Base-by-base conservation (phyloP, 2,329 filamentous ascomycete species). In the Cercospora beticola region DNA sequence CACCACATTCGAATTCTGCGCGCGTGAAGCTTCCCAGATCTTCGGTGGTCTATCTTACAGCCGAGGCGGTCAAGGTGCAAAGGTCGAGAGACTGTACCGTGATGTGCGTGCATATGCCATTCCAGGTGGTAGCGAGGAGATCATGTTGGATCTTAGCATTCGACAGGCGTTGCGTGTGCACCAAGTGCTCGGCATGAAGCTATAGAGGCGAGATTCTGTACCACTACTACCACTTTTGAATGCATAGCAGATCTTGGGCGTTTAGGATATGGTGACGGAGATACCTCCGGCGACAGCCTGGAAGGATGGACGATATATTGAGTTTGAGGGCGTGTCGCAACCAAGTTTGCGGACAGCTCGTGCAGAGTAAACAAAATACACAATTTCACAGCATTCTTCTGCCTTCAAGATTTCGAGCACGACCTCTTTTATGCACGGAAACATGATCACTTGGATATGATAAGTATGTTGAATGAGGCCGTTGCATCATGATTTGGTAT, bases 131-230 rank as follows among this genome's bases (percentile, higher is more conserved):
- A 93, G 89, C 73, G 94, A 99, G 71, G 95, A 99, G 86, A 99
- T 99, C 73, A 99, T 99, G 95, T 84, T 98, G 73, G 95, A 99
- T 81, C 82, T 99, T 77, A 97, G 92, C 82, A 97, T 99, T 80
- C 87, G 94, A 75, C 94, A 97, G 85, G 91, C 90, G 71, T 80
- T 97, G 84, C 89, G 88, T 80, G 95, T 99, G 65, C 92, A 93
- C 75, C 90, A 97, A 86, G 89, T 90, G 71, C 84, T 97, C 80
- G 95, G 95, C 9, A 97, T 98, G 94, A 99, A 97, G 87, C 79
- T 99, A 80, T 98, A 89, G 79, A 62, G 12, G 18, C 18, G 18
- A 18, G n/a, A 23, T 36, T 12, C 46, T 52, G 46, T 52, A 52
- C 46, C 14, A 21, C 5, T 49, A 40, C 36, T 40, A 40, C 9